Conservation (phyloP, 179 eudicot genomes). For the Beta macrorhiza region DNA sequence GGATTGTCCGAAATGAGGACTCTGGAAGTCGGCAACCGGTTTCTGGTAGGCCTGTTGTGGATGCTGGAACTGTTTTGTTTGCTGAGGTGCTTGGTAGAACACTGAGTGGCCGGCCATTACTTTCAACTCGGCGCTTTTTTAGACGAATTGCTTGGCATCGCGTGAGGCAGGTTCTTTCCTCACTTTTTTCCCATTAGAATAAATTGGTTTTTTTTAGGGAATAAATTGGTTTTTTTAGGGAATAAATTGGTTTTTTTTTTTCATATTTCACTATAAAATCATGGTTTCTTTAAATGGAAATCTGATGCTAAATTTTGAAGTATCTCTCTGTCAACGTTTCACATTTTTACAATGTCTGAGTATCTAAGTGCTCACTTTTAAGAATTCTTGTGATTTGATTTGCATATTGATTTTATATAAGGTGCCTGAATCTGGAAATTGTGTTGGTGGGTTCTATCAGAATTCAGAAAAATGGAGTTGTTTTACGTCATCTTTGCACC, state of each 20-base stretch:
- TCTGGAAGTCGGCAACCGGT: conserved; percentile 42
- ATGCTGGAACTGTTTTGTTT: conserved; percentile 80
- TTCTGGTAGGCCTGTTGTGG: conserved; percentile 78
- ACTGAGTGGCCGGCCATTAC: conserved; percentile 88
- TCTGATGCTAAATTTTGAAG: not conserved
- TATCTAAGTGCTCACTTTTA: not conserved
- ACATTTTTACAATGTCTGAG: too few relatives aligned
- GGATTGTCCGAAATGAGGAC: conserved; percentile 60
- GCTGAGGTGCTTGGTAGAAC: conserved; percentile 97
- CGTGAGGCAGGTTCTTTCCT: conserved; percentile 99
- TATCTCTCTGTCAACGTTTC: not conserved
- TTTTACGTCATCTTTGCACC: not conserved
- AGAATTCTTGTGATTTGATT: conserved; percentile 4
- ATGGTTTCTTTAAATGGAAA: too few relatives aligned
- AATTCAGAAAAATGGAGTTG: not conserved
- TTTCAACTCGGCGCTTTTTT: conserved; percentile 69
- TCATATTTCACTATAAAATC: not conserved
- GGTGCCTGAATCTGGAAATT: not conserved
- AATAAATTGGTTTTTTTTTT: too few relatives aligned
- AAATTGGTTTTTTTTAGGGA: too few relatives aligned
- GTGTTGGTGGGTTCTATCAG: not conserved
- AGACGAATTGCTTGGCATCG: conserved; percentile 91
- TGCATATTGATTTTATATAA: not conserved
- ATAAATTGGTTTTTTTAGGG: too few relatives aligned
- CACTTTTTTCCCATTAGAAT: conserved; percentile 23